Percentiles rank a stretch among this genome's conserved stretches.
Conservation (phyloP, 2,329 filamentous ascomycete species). For the Coniochaeta sp. region DNA sequence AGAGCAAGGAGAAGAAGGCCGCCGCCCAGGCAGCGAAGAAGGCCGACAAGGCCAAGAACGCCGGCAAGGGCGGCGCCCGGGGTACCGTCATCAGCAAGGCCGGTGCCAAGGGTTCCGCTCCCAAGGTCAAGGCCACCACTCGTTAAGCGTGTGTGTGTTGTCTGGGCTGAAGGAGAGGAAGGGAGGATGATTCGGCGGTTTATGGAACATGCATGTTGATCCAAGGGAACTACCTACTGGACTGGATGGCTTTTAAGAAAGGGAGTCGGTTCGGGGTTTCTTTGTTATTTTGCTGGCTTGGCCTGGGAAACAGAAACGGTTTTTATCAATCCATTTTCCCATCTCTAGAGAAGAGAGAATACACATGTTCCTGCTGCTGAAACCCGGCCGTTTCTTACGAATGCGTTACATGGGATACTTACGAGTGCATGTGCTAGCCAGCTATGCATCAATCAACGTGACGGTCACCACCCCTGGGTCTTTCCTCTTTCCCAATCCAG, state of each 20-base stretch:
- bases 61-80: constrained; percentile 69
- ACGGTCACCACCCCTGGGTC: too few species aligned
- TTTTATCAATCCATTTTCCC: too few species aligned
- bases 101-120: constrained; percentile 82
- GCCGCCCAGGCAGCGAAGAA: constrained; percentile 88
- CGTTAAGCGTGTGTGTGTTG: constrained; percentile 60
- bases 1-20: constrained; percentile 97
- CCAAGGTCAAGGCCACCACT: constrained; percentile 79
- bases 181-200: constrained; percentile 6
- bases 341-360: neutral
- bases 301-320: too few species aligned
- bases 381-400: neutral
- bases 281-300: constrained; percentile 1
- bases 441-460: too few species aligned
- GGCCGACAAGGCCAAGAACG: constrained; percentile 95
- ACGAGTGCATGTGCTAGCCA: too few species aligned
- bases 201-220: neutral
- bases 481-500: too few species aligned
- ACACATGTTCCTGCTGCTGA: constrained; percentile 2
- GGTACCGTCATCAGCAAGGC: constrained; percentile 87
- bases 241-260: constrained; percentile 2
- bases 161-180: constrained; percentile 12
- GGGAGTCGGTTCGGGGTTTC: constrained; percentile 16
- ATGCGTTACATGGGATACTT: neutral
- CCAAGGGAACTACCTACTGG: too few species aligned